Base-by-base conservation (phyloP, 352 stramenopile genomes). In the Globisporangium viniferum region DNA sequence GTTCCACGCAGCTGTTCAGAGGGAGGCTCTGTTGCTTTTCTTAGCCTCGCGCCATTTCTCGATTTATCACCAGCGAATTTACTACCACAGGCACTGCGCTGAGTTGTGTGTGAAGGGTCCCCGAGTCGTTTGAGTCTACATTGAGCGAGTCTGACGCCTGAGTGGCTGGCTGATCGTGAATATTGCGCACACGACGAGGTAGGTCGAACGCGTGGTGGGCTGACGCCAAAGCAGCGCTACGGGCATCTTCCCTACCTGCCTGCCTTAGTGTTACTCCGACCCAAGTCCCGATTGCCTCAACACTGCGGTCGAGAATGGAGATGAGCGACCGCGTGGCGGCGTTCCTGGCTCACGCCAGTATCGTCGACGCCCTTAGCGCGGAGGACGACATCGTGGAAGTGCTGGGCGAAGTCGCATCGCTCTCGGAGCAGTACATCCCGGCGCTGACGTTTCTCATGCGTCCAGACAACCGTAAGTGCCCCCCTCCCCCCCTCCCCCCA, bases 361-460 rank as follows among this genome's bases (percentile, higher is more conserved):
- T 89, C 41, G 63, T 73, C 1, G 80, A 87, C 49, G 78, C 70
- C 33, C 68, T 91, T 2, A 68, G 83, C 15, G 18, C 24, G 1
- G 69, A 76, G 24, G 74, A 82, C 20, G 79, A 91, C 36, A 55
- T 84, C 46, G 70, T 89, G 22, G 71, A 79, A 6, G 73, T 84
- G 48, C 65, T 91, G 36, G 70, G 64, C 36, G 77, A 86, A 36
- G 73, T 91, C 59, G 79, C 77, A 3, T 71, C 76, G 39, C 68
- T 77, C 33, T 89, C 80, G 0, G 78, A 91, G 48, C 70, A 83
- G 59, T 91, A 91, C 62, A 77, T 89, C 36, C 74, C 83, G 12
- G 70, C 77, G 59, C 74, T 91, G 0, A 66, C 83, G 64, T 91
- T 86, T 51, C 79, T 91, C 74, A 81, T 89, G 70, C 72, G 72